Evolutionary conservation across 2,329 filamentous ascomycete genomes (phyloP).

Genomic region (Cladophialophora psammophila): DNA sequence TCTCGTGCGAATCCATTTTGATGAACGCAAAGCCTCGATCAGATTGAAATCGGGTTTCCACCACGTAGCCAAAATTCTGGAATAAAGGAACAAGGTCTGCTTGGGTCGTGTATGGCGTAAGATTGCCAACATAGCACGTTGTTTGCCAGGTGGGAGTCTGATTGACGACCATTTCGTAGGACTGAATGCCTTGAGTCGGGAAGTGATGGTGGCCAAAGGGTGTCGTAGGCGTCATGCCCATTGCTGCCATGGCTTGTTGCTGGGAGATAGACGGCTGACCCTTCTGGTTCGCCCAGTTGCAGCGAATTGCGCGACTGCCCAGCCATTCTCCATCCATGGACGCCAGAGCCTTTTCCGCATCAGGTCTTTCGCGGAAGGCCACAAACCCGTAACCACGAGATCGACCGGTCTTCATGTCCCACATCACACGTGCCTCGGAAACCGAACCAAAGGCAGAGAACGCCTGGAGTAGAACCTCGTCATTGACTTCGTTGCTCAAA

Average conservation of each 20-base stretch:
- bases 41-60: constrained; percentile 96
- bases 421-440: constrained; percentile 98
- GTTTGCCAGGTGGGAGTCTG: constrained; percentile 99
- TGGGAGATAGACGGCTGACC: constrained; percentile 98
- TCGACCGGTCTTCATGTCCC: constrained; percentile 99
- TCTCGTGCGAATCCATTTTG: constrained; percentile 99
- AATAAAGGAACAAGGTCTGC: constrained; percentile 97
- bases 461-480: constrained; percentile 89
- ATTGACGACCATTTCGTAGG: constrained; percentile 94
- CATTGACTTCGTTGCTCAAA: constrained; percentile 97
- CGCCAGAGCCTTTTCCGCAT: constrained; percentile 94
- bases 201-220: constrained; percentile 98
- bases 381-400: constrained; percentile 98
- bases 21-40: constrained; percentile 98
- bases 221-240: constrained; percentile 97
- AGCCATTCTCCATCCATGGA: constrained; percentile 99
- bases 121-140: constrained; percentile 95
- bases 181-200: constrained; percentile 93
- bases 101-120: constrained; percentile 96
- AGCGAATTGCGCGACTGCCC: constrained; percentile 94
- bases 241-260: constrained; percentile 94
- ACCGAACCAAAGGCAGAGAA: constrained; percentile 96
- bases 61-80: constrained; percentile 97
- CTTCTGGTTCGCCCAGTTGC: constrained; percentile 99
- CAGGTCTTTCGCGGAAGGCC: constrained; percentile 89